Evolutionary conservation across 2,329 filamentous ascomycete genomes (phyloP), one percentile per base, ranked within the genome.

Genomic region (Cylindrodendrum hubeiense): DNA sequence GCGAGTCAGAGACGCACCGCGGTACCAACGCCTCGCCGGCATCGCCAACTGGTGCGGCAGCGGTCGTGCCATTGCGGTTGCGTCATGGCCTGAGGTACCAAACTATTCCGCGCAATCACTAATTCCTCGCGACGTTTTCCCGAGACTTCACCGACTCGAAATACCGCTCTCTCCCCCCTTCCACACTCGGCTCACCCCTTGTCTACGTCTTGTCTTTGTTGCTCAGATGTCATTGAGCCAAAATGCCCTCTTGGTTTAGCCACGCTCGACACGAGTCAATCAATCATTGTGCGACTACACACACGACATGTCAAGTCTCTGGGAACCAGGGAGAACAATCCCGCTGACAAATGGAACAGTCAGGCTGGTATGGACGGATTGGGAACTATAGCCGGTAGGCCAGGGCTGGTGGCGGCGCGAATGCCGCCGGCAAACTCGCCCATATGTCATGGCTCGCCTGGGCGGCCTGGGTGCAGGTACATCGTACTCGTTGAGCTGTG

Each of bases 91-190:
- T 67, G 67, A 69, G 71, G 67, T 66, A 58, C 60, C 51, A 24
- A 63, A 52, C 50, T 53, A 53, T 66, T 33, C 49, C 49, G 46
- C 57, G 63, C 63, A 61, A 61, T 47, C 37, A 53, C 71, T 50
- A 60, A 66, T 49, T 62, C 26, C 30, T 51, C 22, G 65, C 72
- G 67, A 72, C 65, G 56, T 72, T 73, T 64, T 71, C 52, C 72
- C 72, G 71, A 74, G 65, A 71, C 71, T 74, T 74, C 67, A 74
- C 72, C 72, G 72, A 74, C 69, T 72, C 71, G 57, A 71, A 60
- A 65, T 53, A 64, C 69, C 67, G 63, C 66, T 57, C 53, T 70
- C 62, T 51, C 47, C 59, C 21, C 26, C 59, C 44, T 19, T 12
- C 33, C 37, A 47, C 51, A 57, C 61, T 69, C 60, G 62, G 68